Base-by-base conservation (phyloP, 805 yeast genomes). In the Yarrowia sp. region DNA sequence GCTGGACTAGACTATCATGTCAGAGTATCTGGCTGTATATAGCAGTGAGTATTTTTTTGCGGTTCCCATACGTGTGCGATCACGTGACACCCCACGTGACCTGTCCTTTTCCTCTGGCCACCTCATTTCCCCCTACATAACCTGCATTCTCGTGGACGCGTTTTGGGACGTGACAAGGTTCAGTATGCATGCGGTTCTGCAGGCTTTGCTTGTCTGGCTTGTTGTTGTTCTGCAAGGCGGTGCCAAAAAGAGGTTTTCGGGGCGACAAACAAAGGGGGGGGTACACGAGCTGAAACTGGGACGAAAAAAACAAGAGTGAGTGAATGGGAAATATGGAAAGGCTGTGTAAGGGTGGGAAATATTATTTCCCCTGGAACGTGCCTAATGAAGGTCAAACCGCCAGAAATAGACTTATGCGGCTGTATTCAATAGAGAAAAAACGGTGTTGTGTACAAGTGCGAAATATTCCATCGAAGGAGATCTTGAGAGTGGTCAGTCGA, bases 131-230 rank as follows among this genome's bases (percentile, higher is more conserved):
- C 14, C 17, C 32, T 33, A 41, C 14, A 41, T 41, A 3, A 13
- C 11, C 18, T 36, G 33, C 43, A 51, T 36, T 51, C 58, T 51
- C 58, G 43, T 51, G 43, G 35, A 51, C 60, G 60, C 44, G 60
- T 38, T 18, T 51, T 22, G 43, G 22, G 36, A 51, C 60, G 60
- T 38, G 60, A 51, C 60, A 36, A 51, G 60, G 60, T 51, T 51
- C 8, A 10, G 18, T 14, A 10, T 45, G 51, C 51, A 47, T 33
- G 15, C 7, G 8, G 43, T 10, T 22, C 8, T 38, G 58, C 35
- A 35, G 18, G 14, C n/a, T 35, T 50, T 36, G 41, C 36, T 51
- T 22, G 28, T 22, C 28, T 22, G 28, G 28, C 28, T 22, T 22
- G 28, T 6, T 50, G 43, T 47, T 47, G 53, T 47, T 38, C 22